phyloP scores from a whole-genome alignment of 169 alveolate genomes.

The Plasmodium billcollinsi region DNA sequence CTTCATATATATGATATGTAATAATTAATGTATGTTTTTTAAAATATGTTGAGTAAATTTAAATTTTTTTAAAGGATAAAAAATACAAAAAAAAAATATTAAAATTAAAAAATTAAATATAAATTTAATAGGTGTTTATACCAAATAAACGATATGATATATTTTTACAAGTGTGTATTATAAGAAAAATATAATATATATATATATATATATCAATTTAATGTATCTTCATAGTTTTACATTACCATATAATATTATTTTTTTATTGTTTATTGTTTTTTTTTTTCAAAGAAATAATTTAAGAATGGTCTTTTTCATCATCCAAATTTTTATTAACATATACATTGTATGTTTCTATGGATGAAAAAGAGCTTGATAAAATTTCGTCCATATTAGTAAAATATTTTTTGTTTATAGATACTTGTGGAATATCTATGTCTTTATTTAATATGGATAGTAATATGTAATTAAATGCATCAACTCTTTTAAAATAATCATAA shows the following conservation, averaged over 20 bases:
- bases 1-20: too few species aligned
- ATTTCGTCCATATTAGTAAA: conserved; percentile 66
- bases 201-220: conserved; percentile 4
- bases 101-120: too few species aligned
- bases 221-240: too few species aligned
- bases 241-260: background rate
- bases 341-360: conserved; percentile 7
- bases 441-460: conserved; percentile 51
- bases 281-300: background rate
- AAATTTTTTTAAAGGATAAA: too few species aligned
- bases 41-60: too few species aligned
- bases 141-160: too few species aligned
- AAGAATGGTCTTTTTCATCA: background rate
- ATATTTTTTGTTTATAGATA: conserved; percentile 26
- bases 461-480: conserved; percentile 48
- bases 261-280: background rate
- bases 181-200: background rate
- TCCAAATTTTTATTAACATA: conserved; percentile 41
- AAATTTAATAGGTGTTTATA: too few species aligned
- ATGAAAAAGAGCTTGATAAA: conserved; percentile 17
- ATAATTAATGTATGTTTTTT: too few species aligned
- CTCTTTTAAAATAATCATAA: conserved; percentile 65
- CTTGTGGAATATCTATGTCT: conserved; percentile 53
- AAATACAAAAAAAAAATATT: too few species aligned
- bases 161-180: background rate